Percentiles rank a stretch among this genome's conserved stretches.
Evolutionary conservation across 176 grass and related monocot species (phyloP).

Genomic region (Phyllostachys edulis): DNA sequence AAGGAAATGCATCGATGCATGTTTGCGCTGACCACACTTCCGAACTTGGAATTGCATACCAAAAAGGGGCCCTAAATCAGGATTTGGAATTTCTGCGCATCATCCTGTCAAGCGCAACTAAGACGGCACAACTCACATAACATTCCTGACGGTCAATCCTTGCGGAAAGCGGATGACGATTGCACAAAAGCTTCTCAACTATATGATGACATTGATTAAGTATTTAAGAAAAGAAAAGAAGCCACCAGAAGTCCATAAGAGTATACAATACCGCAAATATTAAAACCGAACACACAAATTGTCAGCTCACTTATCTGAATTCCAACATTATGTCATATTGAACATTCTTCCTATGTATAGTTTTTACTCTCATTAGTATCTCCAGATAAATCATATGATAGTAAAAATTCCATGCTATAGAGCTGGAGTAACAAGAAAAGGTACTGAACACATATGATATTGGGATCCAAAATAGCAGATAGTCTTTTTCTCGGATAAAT

Average conservation of each 20-base stretch:
- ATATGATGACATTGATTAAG: not conserved
- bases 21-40: slow-evolving; percentile 19
- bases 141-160: slow-evolving; percentile 16
- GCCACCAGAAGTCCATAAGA: not conserved
- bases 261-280: not conserved
- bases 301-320: not conserved
- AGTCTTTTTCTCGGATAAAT: slow-evolving; percentile 24
- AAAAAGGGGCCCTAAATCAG: slow-evolving; percentile 20
- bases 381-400: slow-evolving; percentile 26
- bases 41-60: not conserved
- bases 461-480: not conserved
- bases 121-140: slow-evolving; percentile 14
- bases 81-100: not conserved
- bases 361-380: slow-evolving; percentile 3
- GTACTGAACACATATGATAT: slow-evolving; percentile 15
- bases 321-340: not conserved
- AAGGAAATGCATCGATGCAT: slow-evolving; percentile 18
- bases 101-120: slow-evolving; percentile 2
- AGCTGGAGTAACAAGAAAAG: slow-evolving; percentile 5
- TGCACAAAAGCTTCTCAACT: slow-evolving; percentile 21
- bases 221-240: slow-evolving; percentile 2
- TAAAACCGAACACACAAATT: slow-evolving; percentile 1
- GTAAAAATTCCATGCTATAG: not conserved
- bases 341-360: not conserved
- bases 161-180: not conserved